Percentiles rank a stretch among this genome's conserved stretches.
These are phyloP conservation scores for Gnomoniopsis sp. DNA, from an alignment of 2,329 filamentous ascomycete genomes.

Conservation along the genomic window DNA sequence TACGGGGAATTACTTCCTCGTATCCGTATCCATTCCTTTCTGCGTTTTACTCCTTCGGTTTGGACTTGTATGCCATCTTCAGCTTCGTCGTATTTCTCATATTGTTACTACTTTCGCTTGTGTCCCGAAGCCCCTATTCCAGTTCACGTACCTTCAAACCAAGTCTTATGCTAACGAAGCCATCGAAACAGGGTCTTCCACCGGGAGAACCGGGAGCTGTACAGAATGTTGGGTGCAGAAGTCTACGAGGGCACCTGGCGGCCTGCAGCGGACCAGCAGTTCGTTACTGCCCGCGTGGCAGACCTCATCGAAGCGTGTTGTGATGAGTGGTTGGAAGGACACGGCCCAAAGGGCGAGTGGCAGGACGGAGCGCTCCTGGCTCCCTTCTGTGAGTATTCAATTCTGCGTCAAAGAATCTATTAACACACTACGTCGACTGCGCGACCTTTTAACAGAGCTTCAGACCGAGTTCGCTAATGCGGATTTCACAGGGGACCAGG, in stretches of 20 bases:
- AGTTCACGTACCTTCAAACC: not conserved
- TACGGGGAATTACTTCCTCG: too few relatives aligned
- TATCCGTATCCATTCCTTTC: not conserved
- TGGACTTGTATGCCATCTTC: not conserved
- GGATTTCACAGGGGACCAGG: not conserved
- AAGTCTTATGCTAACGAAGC: not conserved
- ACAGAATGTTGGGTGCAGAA: slow-evolving; percentile 7
- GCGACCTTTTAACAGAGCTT: too few relatives aligned
- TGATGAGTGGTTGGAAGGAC: slow-evolving; percentile 14
- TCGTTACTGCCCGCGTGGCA: slow-evolving; percentile 3
- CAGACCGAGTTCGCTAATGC: not conserved
- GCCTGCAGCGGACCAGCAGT: slow-evolving; percentile 4
- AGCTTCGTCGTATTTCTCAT: not conserved
- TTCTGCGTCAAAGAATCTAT: not conserved
- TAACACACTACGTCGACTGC: not conserved
- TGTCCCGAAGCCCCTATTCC: not conserved
- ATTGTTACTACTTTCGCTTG: not conserved
- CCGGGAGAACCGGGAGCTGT: not conserved
- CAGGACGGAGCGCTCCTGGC: slow-evolving; percentile 5
- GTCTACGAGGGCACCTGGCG: not conserved
- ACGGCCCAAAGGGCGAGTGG: not conserved
- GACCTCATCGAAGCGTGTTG: slow-evolving; percentile 13
- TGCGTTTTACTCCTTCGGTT: not conserved
- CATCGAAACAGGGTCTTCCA: not conserved
- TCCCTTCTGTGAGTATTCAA: not conserved